Evolutionary conservation across 1,139 yeast species (phyloP).

Genomic region (Protomyces arabidopsidicola): DNA sequence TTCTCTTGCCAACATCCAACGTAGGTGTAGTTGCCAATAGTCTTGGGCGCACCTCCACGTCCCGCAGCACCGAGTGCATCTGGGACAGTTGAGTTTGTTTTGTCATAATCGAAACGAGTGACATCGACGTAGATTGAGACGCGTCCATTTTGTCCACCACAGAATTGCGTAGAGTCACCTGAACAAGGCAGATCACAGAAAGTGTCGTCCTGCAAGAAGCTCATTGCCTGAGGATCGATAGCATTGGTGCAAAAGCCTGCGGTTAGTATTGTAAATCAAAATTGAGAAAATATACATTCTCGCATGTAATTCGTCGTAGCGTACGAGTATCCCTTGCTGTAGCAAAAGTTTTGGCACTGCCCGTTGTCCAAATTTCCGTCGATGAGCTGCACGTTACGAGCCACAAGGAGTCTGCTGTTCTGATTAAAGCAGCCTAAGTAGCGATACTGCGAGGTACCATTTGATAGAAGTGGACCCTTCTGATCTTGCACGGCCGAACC

Average conservation of each 20-base stretch:
- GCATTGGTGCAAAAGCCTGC: not conserved
- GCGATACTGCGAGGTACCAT: constrained; percentile 7
- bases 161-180: not conserved
- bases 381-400: not conserved
- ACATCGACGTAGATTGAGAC: not conserved
- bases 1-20: not conserved
- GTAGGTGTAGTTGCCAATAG: not conserved
- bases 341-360: not conserved
- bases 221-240: not conserved
- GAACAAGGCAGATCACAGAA: not conserved
- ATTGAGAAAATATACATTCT: not conserved
- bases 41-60: constrained; percentile 1
- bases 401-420: not conserved
- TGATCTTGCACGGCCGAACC: not conserved
- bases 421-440: constrained; percentile 6
- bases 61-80: not conserved
- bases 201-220: not conserved
- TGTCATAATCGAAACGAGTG: not conserved
- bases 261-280: not conserved
- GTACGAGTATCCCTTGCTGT: not conserved
- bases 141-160: not conserved
- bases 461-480: not conserved
- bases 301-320: constrained; percentile 3
- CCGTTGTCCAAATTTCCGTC: not conserved
- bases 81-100: not conserved